phyloP scores from a whole-genome alignment of 2,329 filamentous ascomycete genomes.

The Dryadomyces quercus-mongolicae region DNA sequence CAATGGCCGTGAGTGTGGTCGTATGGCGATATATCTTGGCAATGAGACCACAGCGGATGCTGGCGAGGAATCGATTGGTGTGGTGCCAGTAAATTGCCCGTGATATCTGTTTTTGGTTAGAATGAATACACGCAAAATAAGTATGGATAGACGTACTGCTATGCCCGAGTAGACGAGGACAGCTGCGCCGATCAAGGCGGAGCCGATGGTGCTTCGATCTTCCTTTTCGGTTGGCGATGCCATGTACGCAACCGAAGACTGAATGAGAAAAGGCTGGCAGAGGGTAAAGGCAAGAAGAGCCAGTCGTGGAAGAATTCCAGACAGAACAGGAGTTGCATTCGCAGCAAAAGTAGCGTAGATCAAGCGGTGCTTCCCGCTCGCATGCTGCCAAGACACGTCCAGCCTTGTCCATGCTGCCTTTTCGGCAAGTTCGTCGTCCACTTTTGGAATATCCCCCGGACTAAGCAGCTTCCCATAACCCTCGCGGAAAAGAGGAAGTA shows the following conservation, averaged over 20 bases:
- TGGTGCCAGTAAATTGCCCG: background rate
- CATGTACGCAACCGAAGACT: slow-evolving; percentile 18
- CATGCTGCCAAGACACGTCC: background rate
- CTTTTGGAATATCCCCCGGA: background rate
- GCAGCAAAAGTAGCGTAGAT: background rate
- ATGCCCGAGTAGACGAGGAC: slow-evolving; percentile 27
- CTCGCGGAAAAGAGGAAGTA: background rate
- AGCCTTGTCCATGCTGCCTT: background rate
- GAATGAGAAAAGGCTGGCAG: slow-evolving; percentile 20
- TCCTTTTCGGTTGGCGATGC: slow-evolving; percentile 8
- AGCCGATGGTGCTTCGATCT: slow-evolving; percentile 21
- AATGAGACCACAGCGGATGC: background rate
- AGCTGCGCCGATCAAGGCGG: slow-evolving; percentile 23
- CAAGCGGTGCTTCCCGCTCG: background rate
- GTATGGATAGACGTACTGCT: slow-evolving; percentile 15
- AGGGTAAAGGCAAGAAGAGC: slow-evolving; percentile 17
- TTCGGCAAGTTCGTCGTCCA: background rate
- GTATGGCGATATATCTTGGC: background rate
- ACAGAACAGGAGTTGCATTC: background rate
- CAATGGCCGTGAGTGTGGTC: background rate
- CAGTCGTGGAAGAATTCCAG: slow-evolving; percentile 13
- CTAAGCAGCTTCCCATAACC: background rate
- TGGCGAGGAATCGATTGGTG: background rate
- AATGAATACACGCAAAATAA: too few species aligned
- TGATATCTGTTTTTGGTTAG: background rate